Evolutionary conservation across 306 rosid genomes (phyloP), one percentile per base, ranked within the genome.

Genomic region (Crotalaria pallida): DNA sequence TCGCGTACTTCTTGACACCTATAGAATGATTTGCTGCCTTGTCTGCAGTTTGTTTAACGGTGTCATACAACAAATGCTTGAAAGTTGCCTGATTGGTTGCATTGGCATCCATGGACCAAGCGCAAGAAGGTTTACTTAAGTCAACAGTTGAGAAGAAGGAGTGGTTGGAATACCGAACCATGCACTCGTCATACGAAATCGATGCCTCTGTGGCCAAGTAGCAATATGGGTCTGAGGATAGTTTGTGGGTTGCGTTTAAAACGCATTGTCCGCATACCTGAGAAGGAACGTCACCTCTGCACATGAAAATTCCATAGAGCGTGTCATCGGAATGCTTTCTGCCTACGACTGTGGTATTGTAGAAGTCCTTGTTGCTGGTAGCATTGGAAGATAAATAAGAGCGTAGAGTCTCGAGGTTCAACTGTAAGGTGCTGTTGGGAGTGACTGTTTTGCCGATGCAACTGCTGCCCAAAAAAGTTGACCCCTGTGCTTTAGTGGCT

Each of bases 341-440:
- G 38, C 26, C 31, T 5, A n/a, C 23, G 27, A 81, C 63, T 51
- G 72, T 58, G 55, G 41, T 48, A 47, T 43, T 50, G 81, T 58
- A 65, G 75, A 38, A 76, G 21, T 58, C 48, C 47, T 17, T 52
- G 41, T 4, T 63, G 22, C 6, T 1, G 10, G 69, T 65, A 62
- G 71, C 78, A 45, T 62, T 61, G 73, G 77, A 51, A n/a, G 77
- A 50, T 26, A 85, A 69, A 7, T 58, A 38, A 3, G 87, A 59
- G 76, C 79, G 33, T 33, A 85, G 76, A 40, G 34, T 43, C 1
- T 10, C 69, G 41, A 60, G 86, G 18, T 73, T 52, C 44, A 50
- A 36, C 12, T 69, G 41, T 53, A 40, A 84, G 29, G 67, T 10
- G 80, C 66, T 68, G 41, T 76, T 81, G 6, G 81, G 7, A 2